Evolutionary conservation across 2,329 filamentous ascomycete species (phyloP), one percentile per base, ranked within the genome.

Genomic region (Aureobasidium musti): DNA sequence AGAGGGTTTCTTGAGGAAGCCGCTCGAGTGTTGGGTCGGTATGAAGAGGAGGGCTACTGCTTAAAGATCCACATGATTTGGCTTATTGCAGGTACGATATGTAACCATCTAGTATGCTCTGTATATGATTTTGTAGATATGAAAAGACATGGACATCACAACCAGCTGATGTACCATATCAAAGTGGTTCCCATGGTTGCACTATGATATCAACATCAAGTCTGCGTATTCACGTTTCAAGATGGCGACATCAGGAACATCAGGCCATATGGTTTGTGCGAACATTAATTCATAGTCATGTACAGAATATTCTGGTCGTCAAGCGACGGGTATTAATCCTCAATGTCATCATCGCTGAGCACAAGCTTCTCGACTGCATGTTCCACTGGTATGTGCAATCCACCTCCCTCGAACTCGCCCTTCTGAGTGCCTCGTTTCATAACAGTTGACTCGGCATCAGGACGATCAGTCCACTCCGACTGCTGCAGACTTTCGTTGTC

Each of bases 1-100:
- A 19, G 91, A 95, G 75, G 91, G 91, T 0, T 96, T 96, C 75
- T 78, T 95, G 78, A 83, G 91, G 73, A 96, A 96, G 81, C 91
- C 91, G 0, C 69, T 94, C 47, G 88, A 82, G 1, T 78, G 92
- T 74, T 79, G 87, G 60, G 87, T 92, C 61, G 89, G 85, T 6
- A 79, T 91, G 73, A 83, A 79, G 75, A 81, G 79, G 75, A 79
- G 84, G 74, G 8, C 33, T 23, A 30, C 23, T 2, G 26, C 26
- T 33, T 39, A 14, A 39, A 2, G 17, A 2, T 39, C 35, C 3
- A 17, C 13, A 39, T 39, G 35, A 39, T 39, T 14, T 39, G 35
- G 35, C 35, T 39, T 5, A 3, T 39, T 39, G 14, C 35, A 39
- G 5, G 14, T 17, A 5, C 17, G 35, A 39, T 5, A 17, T 39